Percentiles rank a stretch among this genome's conserved stretches.
Conservation (phyloP, 768 basidiomycete genomes). For the Lactarius hengduanensis region DNA sequence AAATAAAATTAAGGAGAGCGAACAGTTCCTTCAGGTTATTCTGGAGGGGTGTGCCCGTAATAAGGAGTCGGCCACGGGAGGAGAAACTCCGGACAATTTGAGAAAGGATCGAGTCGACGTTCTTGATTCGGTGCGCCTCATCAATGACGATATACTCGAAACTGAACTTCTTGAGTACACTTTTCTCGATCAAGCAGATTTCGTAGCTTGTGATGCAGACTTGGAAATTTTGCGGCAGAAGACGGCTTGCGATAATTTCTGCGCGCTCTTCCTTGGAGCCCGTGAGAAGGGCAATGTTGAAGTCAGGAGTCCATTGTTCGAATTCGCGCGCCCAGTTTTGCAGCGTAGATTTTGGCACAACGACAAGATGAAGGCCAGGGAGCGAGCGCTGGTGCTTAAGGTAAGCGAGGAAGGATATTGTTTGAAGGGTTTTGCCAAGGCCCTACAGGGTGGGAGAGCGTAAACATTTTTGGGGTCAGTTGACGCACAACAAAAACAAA, state of each 20-base stretch:
- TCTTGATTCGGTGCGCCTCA: constrained; percentile 99
- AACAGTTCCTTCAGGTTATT: constrained; percentile 97
- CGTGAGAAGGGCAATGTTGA: constrained; percentile 76
- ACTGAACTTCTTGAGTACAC: constrained; percentile 88
- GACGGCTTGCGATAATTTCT: constrained; percentile 70
- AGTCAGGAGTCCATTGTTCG: constrained; percentile 84
- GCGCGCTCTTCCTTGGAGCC: constrained; percentile 90
- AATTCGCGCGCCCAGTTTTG: constrained; percentile 98
- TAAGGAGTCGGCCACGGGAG: constrained; percentile 85
- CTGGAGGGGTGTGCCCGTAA: constrained; percentile 95
- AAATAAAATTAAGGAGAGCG: constrained; percentile 90
- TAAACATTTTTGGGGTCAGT: constrained; percentile 19
- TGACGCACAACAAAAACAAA: constrained; percentile 30
- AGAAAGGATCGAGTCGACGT: constrained; percentile 92
- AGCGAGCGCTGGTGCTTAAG: constrained; percentile 80
- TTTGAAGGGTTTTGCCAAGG: constrained; percentile 97
- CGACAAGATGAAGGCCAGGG: constrained; percentile 86
- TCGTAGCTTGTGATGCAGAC: constrained; percentile 97
- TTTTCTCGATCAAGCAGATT: constrained; percentile 93
- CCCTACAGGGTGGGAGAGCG: constrained; percentile 49
- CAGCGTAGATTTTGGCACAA: constrained; percentile 97
- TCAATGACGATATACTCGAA: constrained; percentile 99
- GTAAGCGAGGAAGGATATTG: constrained; percentile 95
- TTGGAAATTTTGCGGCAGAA: constrained; percentile 88
- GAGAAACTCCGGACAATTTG: constrained; percentile 93